Percentiles rank a stretch among this genome's conserved stretches.
Evolutionary conservation across 2,329 filamentous ascomycete genomes (phyloP).

Genomic region (Neonectria hederae): DNA sequence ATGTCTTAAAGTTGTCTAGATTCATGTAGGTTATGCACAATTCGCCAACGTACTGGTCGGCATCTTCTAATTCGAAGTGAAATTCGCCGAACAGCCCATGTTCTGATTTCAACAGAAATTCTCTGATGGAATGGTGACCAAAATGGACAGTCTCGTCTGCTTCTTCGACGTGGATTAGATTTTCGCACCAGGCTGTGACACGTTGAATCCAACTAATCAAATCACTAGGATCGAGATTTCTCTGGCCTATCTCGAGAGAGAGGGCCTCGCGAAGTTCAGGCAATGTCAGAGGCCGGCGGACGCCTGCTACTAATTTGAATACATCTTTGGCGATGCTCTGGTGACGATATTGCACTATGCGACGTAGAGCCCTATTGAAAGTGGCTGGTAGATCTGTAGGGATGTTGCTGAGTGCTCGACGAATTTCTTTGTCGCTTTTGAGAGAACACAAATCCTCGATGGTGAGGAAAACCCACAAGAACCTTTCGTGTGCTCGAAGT

Average conservation of each 20-base stretch:
- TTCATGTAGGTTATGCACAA: conserved; percentile 21
- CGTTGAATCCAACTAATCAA: conserved; percentile 9
- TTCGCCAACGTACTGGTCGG: neutral
- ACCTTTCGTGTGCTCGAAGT: conserved; percentile 9
- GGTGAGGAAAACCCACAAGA: conserved; percentile 23
- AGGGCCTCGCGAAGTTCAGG: conserved; percentile 24
- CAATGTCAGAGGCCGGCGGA: conserved; percentile 1
- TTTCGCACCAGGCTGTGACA: conserved; percentile 20
- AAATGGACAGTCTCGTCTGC: conserved; percentile 25
- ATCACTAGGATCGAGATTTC: neutral
- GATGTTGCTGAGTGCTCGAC: conserved; percentile 2
- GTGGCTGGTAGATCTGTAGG: conserved; percentile 18
- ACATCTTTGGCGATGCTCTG: neutral
- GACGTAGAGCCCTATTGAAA: conserved; percentile 17
- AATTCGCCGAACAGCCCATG: neutral
- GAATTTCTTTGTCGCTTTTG: conserved; percentile 21
- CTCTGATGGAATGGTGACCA: conserved; percentile 27
- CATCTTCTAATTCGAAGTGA: neutral
- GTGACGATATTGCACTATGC: conserved; percentile 3
- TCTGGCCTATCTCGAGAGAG: conserved; percentile 15
- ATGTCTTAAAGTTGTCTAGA: conserved; percentile 1
- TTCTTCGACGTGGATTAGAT: conserved; percentile 20
- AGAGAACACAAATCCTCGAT: conserved; percentile 29
- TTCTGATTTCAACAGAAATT: neutral
- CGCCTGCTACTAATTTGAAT: conserved; percentile 10